Conservation (phyloP, 2,329 filamentous ascomycete species). For the Pseudogymnoascus sp. region DNA sequence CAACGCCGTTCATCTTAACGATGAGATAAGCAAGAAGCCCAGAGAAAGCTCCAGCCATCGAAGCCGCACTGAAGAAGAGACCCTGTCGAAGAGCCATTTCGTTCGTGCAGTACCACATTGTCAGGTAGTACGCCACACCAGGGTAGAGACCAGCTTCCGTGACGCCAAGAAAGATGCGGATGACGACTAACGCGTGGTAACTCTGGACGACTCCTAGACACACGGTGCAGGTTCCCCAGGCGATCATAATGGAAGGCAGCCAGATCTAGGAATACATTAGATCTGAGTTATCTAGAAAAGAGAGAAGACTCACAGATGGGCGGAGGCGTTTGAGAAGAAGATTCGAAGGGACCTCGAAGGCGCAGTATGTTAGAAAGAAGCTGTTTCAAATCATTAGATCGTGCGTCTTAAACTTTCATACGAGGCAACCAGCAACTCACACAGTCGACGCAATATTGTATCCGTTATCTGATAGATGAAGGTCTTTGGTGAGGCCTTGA, state of each 20-base stretch:
- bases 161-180: constrained; percentile 24
- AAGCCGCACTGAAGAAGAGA: constrained; percentile 34
- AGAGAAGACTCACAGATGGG: not conserved
- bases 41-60: constrained; percentile 39
- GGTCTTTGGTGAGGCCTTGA: constrained; percentile 14
- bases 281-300: not conserved
- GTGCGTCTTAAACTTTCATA: constrained; percentile 51
- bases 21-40: constrained; percentile 42
- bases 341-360: constrained; percentile 58
- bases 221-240: constrained; percentile 48
- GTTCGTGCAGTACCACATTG: constrained; percentile 51
- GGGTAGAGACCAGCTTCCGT: constrained; percentile 28
- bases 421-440: not conserved
- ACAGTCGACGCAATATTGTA: constrained; percentile 21
- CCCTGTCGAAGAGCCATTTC: constrained; percentile 45
- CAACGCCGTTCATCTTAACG: constrained; percentile 42
- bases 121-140: constrained; percentile 41
- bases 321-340: constrained; percentile 57
- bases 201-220: constrained; percentile 58
- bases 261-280: constrained; percentile 45
- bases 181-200: constrained; percentile 53
- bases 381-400: constrained; percentile 49
- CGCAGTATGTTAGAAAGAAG: constrained; percentile 56
- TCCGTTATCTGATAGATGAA: constrained; percentile 16
- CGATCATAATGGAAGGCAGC: constrained; percentile 38